Conservation (phyloP, 2,329 filamentous ascomycete genomes). For the Talaromyces sp. region DNA sequence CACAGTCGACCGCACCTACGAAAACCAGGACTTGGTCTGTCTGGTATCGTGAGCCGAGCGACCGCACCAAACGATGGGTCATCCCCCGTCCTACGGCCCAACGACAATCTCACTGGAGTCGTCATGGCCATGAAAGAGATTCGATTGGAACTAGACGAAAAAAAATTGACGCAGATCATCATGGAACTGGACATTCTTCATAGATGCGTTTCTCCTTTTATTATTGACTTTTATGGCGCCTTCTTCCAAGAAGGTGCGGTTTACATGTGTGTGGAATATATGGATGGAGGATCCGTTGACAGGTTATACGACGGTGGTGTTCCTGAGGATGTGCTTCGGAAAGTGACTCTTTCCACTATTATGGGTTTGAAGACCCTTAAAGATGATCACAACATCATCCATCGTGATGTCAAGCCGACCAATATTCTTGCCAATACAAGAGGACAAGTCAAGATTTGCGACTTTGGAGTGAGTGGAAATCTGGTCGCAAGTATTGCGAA, state of each 20-base stretch:
- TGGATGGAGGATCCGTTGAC: conserved; percentile 97
- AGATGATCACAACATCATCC: conserved; percentile 98
- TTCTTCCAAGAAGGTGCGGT: conserved; percentile 99
- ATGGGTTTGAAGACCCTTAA: conserved; percentile 91
- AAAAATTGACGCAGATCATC: conserved; percentile 93
- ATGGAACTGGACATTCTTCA: conserved; percentile 97
- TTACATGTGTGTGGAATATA: conserved; percentile 99
- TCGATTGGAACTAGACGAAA: conserved; percentile 88
- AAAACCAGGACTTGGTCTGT: conserved; percentile 57
- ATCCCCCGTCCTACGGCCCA: conserved; percentile 19
- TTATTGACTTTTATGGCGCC: conserved; percentile 97
- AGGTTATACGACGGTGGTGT: conserved; percentile 90
- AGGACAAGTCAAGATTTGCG: conserved; percentile 95
- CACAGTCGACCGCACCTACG: conserved; percentile 70
- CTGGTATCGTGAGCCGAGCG: conserved; percentile 54
- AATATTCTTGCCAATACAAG: conserved; percentile 89
- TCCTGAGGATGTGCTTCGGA: conserved; percentile 80
- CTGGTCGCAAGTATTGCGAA: conserved; percentile 95
- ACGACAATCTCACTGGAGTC: conserved; percentile 54
- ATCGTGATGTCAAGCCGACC: conserved; percentile 98
- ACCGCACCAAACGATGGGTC: conserved; percentile 20
- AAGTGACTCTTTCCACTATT: conserved; percentile 85
- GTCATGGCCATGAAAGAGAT: conserved; percentile 99
- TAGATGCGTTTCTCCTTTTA: conserved; percentile 90
- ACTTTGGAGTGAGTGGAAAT: conserved; percentile 96